Evolutionary conservation across 176 grass and related monocot species (phyloP).

Genomic region (Panicum miliaceum): DNA sequence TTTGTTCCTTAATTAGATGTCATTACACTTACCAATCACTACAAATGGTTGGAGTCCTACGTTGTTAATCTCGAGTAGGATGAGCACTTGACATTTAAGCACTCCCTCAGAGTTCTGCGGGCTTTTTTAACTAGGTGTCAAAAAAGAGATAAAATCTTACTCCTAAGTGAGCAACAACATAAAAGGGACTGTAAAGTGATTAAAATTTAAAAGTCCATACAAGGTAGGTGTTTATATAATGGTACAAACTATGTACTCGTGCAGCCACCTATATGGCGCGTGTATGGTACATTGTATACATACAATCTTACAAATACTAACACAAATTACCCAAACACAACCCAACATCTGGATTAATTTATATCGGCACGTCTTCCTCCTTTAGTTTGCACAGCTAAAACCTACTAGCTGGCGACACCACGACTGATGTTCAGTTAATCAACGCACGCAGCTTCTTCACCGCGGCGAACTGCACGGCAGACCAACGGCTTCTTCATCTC

Average conservation of each 20-base stretch:
- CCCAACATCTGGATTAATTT: background rate
- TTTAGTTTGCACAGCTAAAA: background rate
- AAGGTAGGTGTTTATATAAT: background rate
- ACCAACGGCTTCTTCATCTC: conserved; percentile 57
- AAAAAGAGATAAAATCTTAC: background rate
- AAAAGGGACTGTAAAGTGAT: background rate
- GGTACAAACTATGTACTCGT: background rate
- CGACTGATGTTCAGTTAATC: background rate
- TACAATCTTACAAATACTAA: background rate
- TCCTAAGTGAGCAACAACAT: background rate
- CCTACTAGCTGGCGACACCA: background rate
- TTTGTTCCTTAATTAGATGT: too few relatives aligned
- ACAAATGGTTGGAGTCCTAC: too few relatives aligned
- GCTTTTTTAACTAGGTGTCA: background rate
- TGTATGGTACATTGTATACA: background rate
- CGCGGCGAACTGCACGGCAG: background rate
- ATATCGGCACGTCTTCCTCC: too few relatives aligned
- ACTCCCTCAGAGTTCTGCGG: too few relatives aligned
- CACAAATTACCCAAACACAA: background rate
- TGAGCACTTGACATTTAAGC: too few relatives aligned
- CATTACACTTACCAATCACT: too few relatives aligned
- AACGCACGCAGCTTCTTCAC: background rate
- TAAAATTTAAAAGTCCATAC: background rate
- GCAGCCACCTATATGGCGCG: background rate
- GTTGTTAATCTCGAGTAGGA: too few relatives aligned